Conservation (phyloP, 768 basidiomycete species). For the Calocera viscosa region DNA sequence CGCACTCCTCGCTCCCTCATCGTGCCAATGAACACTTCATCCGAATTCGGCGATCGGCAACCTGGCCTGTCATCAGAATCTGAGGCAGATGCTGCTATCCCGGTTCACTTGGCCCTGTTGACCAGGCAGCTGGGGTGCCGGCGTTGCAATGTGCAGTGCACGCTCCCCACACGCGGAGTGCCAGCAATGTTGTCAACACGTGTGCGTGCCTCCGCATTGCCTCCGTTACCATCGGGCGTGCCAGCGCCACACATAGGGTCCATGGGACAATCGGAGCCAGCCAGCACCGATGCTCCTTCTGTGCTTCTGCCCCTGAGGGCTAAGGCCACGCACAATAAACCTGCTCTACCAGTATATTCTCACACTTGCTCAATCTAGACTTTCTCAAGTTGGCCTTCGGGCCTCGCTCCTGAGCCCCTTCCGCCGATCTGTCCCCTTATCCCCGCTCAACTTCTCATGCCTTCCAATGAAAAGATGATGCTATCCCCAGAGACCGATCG, state of each 20-base stretch:
- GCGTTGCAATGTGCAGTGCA: neutral
- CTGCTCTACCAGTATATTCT: neutral
- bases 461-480: too few species aligned
- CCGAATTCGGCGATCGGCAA: neutral
- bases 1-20: neutral
- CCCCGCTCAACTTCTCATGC: neutral
- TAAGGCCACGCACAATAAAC: neutral
- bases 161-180: neutral
- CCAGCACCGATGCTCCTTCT: neutral
- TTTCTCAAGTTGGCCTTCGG: neutral
- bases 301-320: neutral
- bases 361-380: neutral
- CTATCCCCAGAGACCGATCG: too few species aligned
- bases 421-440: neutral
- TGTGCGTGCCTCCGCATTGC: conserved; percentile 1
- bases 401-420: neutral
- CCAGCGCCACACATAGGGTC: neutral
- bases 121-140: conserved; percentile 1
- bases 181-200: neutral
- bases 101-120: neutral
- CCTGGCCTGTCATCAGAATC: neutral
- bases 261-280: neutral
- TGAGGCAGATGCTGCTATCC: neutral
- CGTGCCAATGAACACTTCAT: neutral
- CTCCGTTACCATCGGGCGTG: neutral